These are phyloP conservation scores for Phanerodontia chrysosporium DNA, from an alignment of 768 basidiomycete genomes.

Conservation along the genomic window DNA sequence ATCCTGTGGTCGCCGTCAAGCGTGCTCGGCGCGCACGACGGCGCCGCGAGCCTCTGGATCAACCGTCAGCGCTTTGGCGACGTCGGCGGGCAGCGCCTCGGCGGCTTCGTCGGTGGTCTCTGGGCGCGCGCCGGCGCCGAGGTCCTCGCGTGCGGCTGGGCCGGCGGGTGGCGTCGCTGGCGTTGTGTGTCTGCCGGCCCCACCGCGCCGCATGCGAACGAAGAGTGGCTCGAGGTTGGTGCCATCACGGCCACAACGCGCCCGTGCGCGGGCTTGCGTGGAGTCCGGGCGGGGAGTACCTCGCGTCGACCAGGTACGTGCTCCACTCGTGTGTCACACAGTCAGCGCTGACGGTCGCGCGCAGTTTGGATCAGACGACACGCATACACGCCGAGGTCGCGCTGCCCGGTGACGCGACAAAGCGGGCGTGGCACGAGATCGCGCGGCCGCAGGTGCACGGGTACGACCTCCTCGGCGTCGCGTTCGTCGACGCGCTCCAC, in stretches of 20 bases:
- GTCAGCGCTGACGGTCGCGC: not conserved
- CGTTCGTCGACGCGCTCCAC: conserved; percentile 68
- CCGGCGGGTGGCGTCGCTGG: conserved; percentile 93
- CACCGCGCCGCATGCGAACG: conserved; percentile 19
- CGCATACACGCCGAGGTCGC: conserved; percentile 73
- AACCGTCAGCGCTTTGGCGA: conserved; percentile 91
- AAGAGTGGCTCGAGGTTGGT: conserved; percentile 71
- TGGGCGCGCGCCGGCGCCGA: conserved; percentile 67
- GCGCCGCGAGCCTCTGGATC: conserved; percentile 76
- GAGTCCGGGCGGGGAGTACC: conserved; percentile 83
- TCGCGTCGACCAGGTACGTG: conserved; percentile 79
- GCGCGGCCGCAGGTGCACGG: conserved; percentile 95
- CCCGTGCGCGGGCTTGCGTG: conserved; percentile 79
- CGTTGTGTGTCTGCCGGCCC: conserved; percentile 34
- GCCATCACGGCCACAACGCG: conserved; percentile 83
- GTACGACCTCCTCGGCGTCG: conserved; percentile 82
- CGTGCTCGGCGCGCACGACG: conserved; percentile 32
- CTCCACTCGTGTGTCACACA: not conserved
- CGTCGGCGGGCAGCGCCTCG: conserved; percentile 82
- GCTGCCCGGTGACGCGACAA: conserved; percentile 8
- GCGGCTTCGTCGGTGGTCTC: conserved; percentile 89
- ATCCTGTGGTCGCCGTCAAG: conserved; percentile 90
- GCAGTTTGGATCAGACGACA: conserved; percentile 86
- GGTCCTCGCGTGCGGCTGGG: conserved; percentile 88
- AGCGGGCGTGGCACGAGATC: conserved; percentile 73